Conservation (phyloP, 345 rosid species). For the Hirschfeldia incana region DNA sequence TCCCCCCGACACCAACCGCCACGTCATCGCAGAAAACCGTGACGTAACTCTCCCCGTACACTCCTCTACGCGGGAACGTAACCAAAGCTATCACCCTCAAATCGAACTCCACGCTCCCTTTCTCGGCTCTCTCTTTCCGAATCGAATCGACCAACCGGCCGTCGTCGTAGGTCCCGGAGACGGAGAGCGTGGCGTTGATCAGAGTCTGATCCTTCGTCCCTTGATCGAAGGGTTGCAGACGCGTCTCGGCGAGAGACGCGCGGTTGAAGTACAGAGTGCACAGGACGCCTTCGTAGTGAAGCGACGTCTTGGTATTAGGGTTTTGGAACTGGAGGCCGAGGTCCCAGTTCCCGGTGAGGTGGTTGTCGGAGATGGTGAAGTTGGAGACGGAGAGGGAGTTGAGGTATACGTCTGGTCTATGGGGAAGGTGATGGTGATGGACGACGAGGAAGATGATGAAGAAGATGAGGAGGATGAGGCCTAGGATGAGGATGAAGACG, state of each 20-base stretch:
- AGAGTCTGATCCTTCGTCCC: constrained; percentile 46
- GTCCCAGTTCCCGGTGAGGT: constrained; percentile 60
- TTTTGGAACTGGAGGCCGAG: constrained; percentile 51
- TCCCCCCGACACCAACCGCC: constrained; percentile 41
- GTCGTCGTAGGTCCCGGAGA: constrained; percentile 47
- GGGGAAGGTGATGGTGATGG: constrained; percentile 62
- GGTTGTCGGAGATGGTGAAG: constrained; percentile 49
- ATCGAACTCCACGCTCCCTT: constrained; percentile 50
- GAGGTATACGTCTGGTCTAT: constrained; percentile 34
- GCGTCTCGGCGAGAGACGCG: constrained; percentile 43
- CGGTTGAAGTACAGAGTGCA: constrained; percentile 33
- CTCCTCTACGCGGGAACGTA: constrained; percentile 54
- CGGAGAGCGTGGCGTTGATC: constrained; percentile 42
- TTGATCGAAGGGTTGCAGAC: constrained; percentile 61
- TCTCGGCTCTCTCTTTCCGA: constrained; percentile 35
- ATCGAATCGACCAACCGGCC: constrained; percentile 32
- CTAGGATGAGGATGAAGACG: constrained; percentile 44
- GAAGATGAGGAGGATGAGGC: constrained; percentile 51
- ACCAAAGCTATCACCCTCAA: constrained; percentile 46
- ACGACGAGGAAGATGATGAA: constrained; percentile 49
- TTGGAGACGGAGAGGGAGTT: constrained; percentile 58
- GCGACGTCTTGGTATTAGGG: constrained; percentile 71
- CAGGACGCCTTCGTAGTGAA: constrained; percentile 43
- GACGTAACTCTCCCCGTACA: constrained; percentile 43
- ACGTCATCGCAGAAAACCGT: constrained; percentile 18